These are phyloP conservation scores for Solanum hybrid DNA, from an alignment of 305 asterid genomes.

Conservation along the genomic window DNA sequence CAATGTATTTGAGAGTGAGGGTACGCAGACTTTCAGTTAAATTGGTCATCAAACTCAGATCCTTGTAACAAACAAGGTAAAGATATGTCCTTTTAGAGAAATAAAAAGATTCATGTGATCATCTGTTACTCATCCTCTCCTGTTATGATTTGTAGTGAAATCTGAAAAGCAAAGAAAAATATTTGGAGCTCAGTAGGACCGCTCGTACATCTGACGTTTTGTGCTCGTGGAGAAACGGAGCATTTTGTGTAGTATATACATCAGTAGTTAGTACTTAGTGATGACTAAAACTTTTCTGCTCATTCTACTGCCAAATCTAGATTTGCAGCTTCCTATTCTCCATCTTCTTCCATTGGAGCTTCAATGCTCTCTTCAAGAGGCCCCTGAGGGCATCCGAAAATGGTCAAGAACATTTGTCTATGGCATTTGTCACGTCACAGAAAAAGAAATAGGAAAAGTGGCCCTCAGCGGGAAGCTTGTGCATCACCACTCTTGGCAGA, in stretches of 20 bases:
- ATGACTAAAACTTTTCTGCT: neutral
- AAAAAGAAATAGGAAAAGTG: constrained; percentile 64
- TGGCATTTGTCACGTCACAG: constrained; percentile 52
- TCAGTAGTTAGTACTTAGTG: neutral
- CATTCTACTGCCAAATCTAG: constrained; percentile 21
- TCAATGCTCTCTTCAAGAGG: constrained; percentile 34
- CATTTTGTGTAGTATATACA: neutral
- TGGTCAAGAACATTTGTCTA: constrained; percentile 45
- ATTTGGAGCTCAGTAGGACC: neutral
- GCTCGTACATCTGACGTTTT: neutral
- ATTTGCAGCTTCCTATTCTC: constrained; percentile 15
- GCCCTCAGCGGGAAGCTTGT: constrained; percentile 65
- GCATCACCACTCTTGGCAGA: constrained; percentile 52
- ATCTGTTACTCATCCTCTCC: neutral
- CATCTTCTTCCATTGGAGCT: constrained; percentile 5
- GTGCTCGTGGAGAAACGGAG: neutral
- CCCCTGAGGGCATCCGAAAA: constrained; percentile 63
- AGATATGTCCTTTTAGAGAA: neutral
- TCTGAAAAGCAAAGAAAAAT: neutral
- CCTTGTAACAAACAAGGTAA: neutral
- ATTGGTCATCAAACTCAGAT: neutral
- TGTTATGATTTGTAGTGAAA: no score
- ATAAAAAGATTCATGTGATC: neutral
- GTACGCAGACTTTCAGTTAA: neutral
- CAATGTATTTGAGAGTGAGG: neutral